These are phyloP conservation scores for Gnomoniopsis sp. DNA, from an alignment of 2,329 filamentous ascomycete genomes.

Conservation along the genomic window DNA sequence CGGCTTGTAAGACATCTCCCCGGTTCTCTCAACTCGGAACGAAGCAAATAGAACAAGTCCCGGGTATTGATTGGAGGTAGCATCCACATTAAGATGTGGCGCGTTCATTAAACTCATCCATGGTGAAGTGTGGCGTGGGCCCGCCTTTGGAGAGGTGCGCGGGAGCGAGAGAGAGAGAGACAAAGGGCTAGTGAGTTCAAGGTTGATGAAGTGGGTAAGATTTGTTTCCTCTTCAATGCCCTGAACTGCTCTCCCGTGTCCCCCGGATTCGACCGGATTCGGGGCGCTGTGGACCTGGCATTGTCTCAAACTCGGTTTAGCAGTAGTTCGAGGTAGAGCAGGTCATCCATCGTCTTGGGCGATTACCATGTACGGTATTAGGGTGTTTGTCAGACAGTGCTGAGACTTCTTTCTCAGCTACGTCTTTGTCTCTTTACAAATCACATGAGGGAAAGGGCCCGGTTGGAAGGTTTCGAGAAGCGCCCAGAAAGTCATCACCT, in stretches of 20 bases:
- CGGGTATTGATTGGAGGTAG: too few species aligned
- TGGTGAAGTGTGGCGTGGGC: too few species aligned
- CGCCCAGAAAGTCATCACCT: not conserved
- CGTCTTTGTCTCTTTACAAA: not conserved
- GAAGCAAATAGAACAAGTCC: not conserved
- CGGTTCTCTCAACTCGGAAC: not conserved
- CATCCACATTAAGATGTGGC: too few species aligned
- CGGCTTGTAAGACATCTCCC: too few species aligned
- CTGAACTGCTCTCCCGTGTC: not conserved
- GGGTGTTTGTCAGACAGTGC: not conserved
- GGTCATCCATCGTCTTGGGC: too few species aligned
- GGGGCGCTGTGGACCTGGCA: not conserved
- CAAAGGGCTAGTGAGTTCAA: too few species aligned
- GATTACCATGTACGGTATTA: too few species aligned
- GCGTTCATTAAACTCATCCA: too few species aligned
- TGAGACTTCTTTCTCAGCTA: too few species aligned
- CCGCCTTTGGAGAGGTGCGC: too few species aligned
- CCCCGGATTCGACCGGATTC: not conserved
- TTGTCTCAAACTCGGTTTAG: not conserved
- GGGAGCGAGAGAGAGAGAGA: too few species aligned
- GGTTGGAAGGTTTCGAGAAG: not conserved
- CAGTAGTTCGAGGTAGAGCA: too few species aligned
- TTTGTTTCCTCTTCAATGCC: not conserved
- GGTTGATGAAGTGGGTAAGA: not conserved
- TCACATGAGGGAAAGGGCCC: not conserved